Percentiles rank a stretch among this genome's conserved stretches.
Conservation (phyloP, 2,329 filamentous ascomycete genomes). For the Fusarium nygamai region DNA sequence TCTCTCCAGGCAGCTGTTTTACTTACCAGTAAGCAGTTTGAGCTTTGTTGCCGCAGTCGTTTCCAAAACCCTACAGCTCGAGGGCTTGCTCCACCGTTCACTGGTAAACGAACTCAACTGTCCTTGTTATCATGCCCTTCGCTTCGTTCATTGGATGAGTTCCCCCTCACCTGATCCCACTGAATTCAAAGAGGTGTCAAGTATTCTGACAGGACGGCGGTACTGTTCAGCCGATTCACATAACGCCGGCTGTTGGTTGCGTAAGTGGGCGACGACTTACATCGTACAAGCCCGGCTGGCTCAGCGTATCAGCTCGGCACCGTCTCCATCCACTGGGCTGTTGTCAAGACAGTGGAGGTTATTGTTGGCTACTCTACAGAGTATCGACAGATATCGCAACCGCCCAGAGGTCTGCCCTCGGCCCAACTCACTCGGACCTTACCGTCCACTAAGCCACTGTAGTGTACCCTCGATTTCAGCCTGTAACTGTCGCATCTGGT, state of each 20-base stretch:
- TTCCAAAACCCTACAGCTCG: slow-evolving; percentile 11
- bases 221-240: background rate
- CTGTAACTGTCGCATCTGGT: slow-evolving; percentile 26
- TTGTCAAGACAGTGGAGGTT: slow-evolving; percentile 3
- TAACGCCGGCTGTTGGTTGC: background rate
- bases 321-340: background rate
- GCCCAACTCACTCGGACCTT: slow-evolving; percentile 39
- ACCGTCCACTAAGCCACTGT: slow-evolving; percentile 37
- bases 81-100: slow-evolving; percentile 6
- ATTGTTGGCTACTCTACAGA: background rate
- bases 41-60: background rate
- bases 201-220: background rate
- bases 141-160: background rate
- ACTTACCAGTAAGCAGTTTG: slow-evolving; percentile 1
- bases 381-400: background rate
- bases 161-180: background rate
- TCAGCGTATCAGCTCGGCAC: background rate
- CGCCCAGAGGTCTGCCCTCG: slow-evolving; percentile 15
- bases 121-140: background rate
- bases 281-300: slow-evolving; percentile 1
- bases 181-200: background rate
- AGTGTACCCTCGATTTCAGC: slow-evolving; percentile 18
- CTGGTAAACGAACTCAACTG: slow-evolving; percentile 3
- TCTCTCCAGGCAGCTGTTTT: slow-evolving; percentile 9
- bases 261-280: background rate